These are phyloP conservation scores for Phoenix roebelenii DNA, from an alignment of 176 grass and related monocot species.

Conservation along the genomic window DNA sequence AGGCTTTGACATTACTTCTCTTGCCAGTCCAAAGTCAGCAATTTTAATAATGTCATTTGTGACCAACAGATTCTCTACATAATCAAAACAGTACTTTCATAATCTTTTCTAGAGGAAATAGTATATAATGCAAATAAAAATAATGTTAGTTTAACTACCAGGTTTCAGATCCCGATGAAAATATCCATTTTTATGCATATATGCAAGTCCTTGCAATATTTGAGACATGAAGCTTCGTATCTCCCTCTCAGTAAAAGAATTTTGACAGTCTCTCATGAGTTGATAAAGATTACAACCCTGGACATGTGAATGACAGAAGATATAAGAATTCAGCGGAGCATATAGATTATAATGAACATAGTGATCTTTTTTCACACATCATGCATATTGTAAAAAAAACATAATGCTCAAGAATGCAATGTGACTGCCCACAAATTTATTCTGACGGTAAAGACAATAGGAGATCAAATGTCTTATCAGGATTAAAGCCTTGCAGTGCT, in stretches of 20 bases:
- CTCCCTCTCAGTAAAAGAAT: conserved; percentile 53
- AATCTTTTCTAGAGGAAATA: conserved; percentile 5
- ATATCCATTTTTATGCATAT: conserved; percentile 92
- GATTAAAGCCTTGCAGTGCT: no score
- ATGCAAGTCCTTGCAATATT: conserved; percentile 72
- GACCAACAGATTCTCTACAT: conserved; percentile 70
- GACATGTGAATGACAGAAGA: background rate
- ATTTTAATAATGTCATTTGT: conserved; percentile 64
- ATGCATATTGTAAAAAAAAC: no score
- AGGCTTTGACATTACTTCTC: conserved; percentile 73
- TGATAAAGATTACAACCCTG: conserved; percentile 75
- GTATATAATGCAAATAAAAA: conserved; percentile 7
- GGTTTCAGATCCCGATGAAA: conserved; percentile 95
- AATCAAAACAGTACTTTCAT: background rate
- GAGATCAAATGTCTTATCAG: no score
- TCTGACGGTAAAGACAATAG: no score
- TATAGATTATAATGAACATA: no score
- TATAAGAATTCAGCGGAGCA: conserved; percentile 4
- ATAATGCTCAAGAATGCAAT: no score
- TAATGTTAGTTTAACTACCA: conserved; percentile 37
- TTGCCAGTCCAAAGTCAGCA: conserved; percentile 94
- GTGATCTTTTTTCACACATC: no score
- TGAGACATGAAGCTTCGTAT: conserved; percentile 58
- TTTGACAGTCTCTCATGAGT: conserved; percentile 53
- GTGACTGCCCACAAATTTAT: no score